phyloP scores from a whole-genome alignment of 2,329 filamentous ascomycete species.

The Bipolaris gigantea region DNA sequence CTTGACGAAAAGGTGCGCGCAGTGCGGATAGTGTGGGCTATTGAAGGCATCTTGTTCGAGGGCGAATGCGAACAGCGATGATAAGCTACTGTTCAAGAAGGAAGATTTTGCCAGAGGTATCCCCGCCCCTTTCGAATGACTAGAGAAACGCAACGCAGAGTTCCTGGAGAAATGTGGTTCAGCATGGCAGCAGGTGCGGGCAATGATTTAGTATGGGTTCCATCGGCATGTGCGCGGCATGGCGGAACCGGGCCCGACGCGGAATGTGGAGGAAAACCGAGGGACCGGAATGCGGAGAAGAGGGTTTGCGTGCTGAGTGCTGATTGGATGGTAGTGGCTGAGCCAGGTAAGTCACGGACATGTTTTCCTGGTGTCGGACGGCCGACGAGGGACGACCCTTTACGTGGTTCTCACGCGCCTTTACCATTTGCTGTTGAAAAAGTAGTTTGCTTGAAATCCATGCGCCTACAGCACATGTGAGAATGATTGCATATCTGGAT shows the following conservation, averaged over 20 bases:
- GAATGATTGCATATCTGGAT: too few relatives aligned
- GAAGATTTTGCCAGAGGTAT: neutral
- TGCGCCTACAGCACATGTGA: too few relatives aligned
- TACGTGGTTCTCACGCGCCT: too few relatives aligned
- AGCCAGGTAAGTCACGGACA: constrained; percentile 16
- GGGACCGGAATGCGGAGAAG: constrained; percentile 12
- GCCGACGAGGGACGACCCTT: neutral
- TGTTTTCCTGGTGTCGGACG: constrained; percentile 8
- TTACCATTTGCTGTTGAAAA: too few relatives aligned
- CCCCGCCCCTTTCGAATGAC: neutral
- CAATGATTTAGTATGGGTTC: constrained; percentile 17
- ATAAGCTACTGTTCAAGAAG: neutral
- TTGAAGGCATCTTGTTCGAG: constrained; percentile 35
- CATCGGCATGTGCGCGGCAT: constrained; percentile 13
- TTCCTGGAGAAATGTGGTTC: neutral
- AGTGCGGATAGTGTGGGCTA: constrained; percentile 40
- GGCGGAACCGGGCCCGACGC: constrained; percentile 14
- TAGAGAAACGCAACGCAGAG: neutral
- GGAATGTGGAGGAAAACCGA: constrained; percentile 20
- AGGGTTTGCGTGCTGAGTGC: constrained; percentile 7
- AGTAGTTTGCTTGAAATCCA: too few relatives aligned
- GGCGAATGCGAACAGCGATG: neutral
- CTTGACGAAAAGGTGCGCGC: constrained; percentile 40
- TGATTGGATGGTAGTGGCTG: constrained; percentile 15
- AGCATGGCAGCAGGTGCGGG: constrained; percentile 12